Base-by-base conservation (phyloP, 805 yeast genomes). In the Candida piceae region DNA sequence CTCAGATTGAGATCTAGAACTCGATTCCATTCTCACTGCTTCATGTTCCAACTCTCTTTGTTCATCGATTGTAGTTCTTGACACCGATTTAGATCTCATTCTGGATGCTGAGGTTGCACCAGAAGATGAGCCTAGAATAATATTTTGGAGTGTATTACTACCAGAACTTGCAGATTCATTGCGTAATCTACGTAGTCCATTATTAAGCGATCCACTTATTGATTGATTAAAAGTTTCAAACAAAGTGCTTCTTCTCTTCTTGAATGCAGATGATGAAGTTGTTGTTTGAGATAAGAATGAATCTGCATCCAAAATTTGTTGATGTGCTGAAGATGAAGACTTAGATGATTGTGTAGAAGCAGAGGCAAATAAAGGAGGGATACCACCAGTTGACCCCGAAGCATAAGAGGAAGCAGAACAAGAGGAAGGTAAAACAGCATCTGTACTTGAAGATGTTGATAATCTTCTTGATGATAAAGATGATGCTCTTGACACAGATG, bases 301-400 rank as follows among this genome's bases (percentile, higher is more conserved):
- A 16, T 40, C 47, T 9, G 42, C 16, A 10, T 38, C 38, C 24
- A 16, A 31, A 7, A 24, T 39, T 35, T 16, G 43, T 18, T 17
- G n/a, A 12, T 4, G 2, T 9, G 34, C 10, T 8, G 34, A 23
- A 13, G 29, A 9, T 13, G 19, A n/a, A 16, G 32, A 21, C 20
- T 17, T 27, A 21, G 27, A 8, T 25, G 16, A 27, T 16, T 16
- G 28, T 26, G 27, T 24, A 25, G 21, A 19, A n/a, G 18, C 59
- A 7, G 61, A 56, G 4, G 59, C 51, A 36, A 55, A 55, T 27
- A 55, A 36, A 1, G 59, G 55, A 7, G 60, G 57, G 30, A 50
- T 23, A 5, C 44, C 41, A 25, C 42, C 48, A 9, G 34, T 15
- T 5, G 26, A 22, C 15, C 8, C n/a, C 16, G 32, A 23, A 16